phyloP scores from a whole-genome alignment of 1,139 yeast genomes.

The Taphrina pruni region DNA sequence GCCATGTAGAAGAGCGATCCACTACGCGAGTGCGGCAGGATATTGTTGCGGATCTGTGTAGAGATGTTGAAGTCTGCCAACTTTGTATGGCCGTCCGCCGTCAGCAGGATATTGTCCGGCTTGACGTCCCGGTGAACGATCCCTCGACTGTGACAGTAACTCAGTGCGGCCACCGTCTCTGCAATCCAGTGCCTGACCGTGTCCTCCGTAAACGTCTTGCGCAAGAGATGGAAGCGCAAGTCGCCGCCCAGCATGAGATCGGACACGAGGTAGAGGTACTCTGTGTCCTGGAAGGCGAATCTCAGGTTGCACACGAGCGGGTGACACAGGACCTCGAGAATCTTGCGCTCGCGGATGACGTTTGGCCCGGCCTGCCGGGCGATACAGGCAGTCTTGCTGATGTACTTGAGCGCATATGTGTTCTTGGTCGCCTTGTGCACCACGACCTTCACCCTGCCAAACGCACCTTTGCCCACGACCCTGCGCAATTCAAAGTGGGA shows the following conservation, averaged over 20 bases:
- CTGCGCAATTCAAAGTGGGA: slow-evolving; percentile 43
- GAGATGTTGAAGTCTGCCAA: slow-evolving; percentile 72
- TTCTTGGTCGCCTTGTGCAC: slow-evolving; percentile 41
- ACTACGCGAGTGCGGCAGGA: slow-evolving; percentile 51
- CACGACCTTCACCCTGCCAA: slow-evolving; percentile 46
- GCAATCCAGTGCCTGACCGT: slow-evolving; percentile 71
- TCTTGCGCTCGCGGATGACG: slow-evolving; percentile 66
- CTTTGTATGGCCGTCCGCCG: slow-evolving; percentile 72
- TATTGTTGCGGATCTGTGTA: slow-evolving; percentile 46
- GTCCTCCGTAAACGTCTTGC: slow-evolving; percentile 61
- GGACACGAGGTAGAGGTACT: slow-evolving; percentile 62
- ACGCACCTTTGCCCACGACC: slow-evolving; percentile 46
- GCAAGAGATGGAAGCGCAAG: slow-evolving; percentile 72
- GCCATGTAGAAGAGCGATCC: slow-evolving; percentile 93
- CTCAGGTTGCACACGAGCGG: slow-evolving; percentile 80
- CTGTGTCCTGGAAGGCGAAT: slow-evolving; percentile 80
- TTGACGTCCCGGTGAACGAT: slow-evolving; percentile 73
- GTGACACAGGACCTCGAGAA: slow-evolving; percentile 67
- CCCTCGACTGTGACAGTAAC: slow-evolving; percentile 66
- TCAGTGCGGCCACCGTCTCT: slow-evolving; percentile 70
- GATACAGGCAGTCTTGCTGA: slow-evolving; percentile 44
- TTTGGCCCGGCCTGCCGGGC: slow-evolving; percentile 53
- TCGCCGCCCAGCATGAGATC: slow-evolving; percentile 92
- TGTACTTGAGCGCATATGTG: slow-evolving; percentile 45
- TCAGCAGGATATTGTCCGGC: slow-evolving; percentile 71